Base-by-base conservation (phyloP, 1,284 basidiomycete genomes). In the Sutorius eximius region DNA sequence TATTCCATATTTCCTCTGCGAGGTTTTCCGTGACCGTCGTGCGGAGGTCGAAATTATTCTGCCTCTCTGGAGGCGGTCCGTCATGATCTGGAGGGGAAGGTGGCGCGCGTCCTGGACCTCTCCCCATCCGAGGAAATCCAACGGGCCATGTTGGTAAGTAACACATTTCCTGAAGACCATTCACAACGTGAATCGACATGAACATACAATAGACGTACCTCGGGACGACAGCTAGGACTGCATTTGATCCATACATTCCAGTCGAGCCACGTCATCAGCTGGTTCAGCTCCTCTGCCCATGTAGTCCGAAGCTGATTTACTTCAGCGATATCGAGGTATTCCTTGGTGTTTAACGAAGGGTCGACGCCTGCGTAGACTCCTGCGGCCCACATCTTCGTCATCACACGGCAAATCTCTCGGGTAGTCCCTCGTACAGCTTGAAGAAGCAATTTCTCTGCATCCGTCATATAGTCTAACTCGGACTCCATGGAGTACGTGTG, bases 81-180 rank as follows among this genome's bases (percentile, higher is more conserved):
- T 43, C 18, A 9, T 37, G 20, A 42, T 15, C 9, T 36, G 27
- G 15, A 10, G 34, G 34, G 15, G 22, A 5, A 24, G 22, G 22
- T 24, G 40, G 36, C 10, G 7, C 12, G n/a, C 36, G 32, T n/a
- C 50, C 22, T 24, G 22, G 22, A 24, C 22, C 33, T 11, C 5
- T 5, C 18, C 18, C 2, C 7, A 2, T 18, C 20, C 1, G 13
- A 32, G 64, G 57, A 18, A 59, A 61, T 15, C 61, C 56, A 3
- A 52, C 66, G 2, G 79, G 78, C 76, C 77, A 81, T 0, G 75
- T 77, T 24, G 79, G 78, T 20, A 81, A 53, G 50, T 76, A 76
- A 44, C 79, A 81, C 52, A 75, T 71, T 62, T 78, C 76, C 79
- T 81, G 22, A 5, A 24, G 22, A 24, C 22, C 5, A 5, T 3